These are phyloP conservation scores for Fusarium coffeatum DNA, from an alignment of 2,329 filamentous ascomycete genomes.

Conservation along the genomic window DNA sequence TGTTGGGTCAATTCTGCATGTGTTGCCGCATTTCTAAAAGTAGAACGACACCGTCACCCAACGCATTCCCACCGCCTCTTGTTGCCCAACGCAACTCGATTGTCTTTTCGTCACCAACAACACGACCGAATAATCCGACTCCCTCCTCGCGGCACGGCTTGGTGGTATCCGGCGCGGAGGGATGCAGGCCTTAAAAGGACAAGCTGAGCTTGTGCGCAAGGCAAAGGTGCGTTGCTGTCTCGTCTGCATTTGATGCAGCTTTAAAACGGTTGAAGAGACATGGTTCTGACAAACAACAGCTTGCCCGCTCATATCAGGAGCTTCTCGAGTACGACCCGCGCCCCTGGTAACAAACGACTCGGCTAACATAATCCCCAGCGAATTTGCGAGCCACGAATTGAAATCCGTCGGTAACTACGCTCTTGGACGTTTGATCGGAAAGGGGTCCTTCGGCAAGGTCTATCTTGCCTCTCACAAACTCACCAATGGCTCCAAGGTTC, in stretches of 20 bases:
- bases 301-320: slow-evolving; percentile 96
- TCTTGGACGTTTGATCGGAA: slow-evolving; percentile 91
- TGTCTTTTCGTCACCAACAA: slow-evolving; percentile 3
- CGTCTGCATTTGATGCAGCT: background rate
- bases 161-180: slow-evolving; percentile 50
- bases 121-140: slow-evolving; percentile 12
- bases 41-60: slow-evolving; percentile 37
- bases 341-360: background rate
- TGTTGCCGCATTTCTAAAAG: slow-evolving; percentile 25
- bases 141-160: slow-evolving; percentile 40
- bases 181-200: slow-evolving; percentile 67
- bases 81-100: slow-evolving; percentile 20
- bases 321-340: slow-evolving; percentile 81
- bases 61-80: slow-evolving; percentile 29
- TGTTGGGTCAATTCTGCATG: slow-evolving; percentile 36
- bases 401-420: slow-evolving; percentile 95
- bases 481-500: slow-evolving; percentile 96
- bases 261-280: background rate
- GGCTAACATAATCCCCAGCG: slow-evolving; percentile 64
- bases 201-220: slow-evolving; percentile 71
- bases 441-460: slow-evolving; percentile 98
- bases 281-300: slow-evolving; percentile 62
- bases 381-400: slow-evolving; percentile 93
- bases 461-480: slow-evolving; percentile 97
- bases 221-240: slow-evolving; percentile 62